Evolutionary conservation across 148 eudicot genomes (phyloP), one percentile per base, ranked within the genome.

Genomic region (Pharnaceum exiguum): DNA sequence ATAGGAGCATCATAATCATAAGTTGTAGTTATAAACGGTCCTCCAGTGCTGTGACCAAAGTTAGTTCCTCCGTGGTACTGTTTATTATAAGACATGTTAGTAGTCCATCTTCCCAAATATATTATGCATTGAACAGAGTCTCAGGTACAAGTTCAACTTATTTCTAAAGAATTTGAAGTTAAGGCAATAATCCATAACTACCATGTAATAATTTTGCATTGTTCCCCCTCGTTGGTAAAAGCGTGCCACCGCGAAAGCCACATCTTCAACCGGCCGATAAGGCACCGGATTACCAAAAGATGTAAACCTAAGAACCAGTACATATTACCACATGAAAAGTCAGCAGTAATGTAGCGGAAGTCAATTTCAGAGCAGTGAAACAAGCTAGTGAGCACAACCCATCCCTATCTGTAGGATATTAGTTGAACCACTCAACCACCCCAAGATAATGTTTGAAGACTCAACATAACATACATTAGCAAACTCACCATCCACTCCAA

Each of bases 41-140:
- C 99, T 40, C 99, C 99, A 35, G 86, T 29, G 27, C 75, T 67
- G 49, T 77, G 88, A 24, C 81, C 99, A 68, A 93, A 93, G 75
- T 93, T 93, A 35, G 99, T 93, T 62, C 99, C 99, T 15, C 99
- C 99, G 66, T 93, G 99, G 59, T 93, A 93, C 98, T 91, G 82
- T 44, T 49, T 49, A 35, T 39, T 10, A 63, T 25, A 30, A 49
- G 67, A 63, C 7, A 42, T 8, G 55, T 55, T 16, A 17, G 25
- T 5, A 10, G 12, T 45, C 40, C 26, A 10, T 6, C 16, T 3
- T 26, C 21, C 26, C n/a, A n/a, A n/a, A n/a, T n/a, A n/a, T n/a
- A n/a, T n/a, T n/a, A n/a, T n/a, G n/a, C n/a, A n/a, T n/a, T n/a
- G n/a, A n/a, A n/a, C n/a, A n/a, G n/a, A n/a, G n/a, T n/a, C n/a